Base-by-base conservation (phyloP, 805 yeast species). In the Torulaspora maleeae region DNA sequence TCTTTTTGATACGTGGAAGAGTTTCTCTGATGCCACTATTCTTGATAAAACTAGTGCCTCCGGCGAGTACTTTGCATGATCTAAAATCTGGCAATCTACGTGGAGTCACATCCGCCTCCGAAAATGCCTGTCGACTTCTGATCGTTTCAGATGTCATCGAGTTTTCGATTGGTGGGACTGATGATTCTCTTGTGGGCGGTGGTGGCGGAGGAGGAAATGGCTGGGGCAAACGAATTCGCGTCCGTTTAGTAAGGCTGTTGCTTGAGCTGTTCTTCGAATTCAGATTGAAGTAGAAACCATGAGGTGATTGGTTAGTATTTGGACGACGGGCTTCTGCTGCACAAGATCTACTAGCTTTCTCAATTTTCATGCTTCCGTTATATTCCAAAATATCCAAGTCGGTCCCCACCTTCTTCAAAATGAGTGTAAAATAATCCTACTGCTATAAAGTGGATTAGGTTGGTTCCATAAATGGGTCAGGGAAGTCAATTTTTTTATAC, bases 11-110 rank as follows among this genome's bases (percentile, higher is more conserved):
- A 10, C 32, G 37, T 9, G 36, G 43, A 19, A 48, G 36, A 1
- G 48, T 48, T 29, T 38, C 43, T 36, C 51, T 38, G 16, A 48
- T 38, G 15, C 43, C 51, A n/a, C 51, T 48, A 15, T 32, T 38
- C 32, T 39, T 45, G 11, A 37, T 36, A 6, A 30, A 38, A 13
- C 41, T 40, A 12, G 44, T 36, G 5, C 33, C 33, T 16, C 19
- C 25, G n/a, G 41, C 32, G 12, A 43, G 33, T 1, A 43, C 42
- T 34, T 33, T 11, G 38, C 36, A 24, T 11, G 44, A 32, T 28
- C 32, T 35, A 10, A 44, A 30, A 6, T 48, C 47, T 6, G 51
- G 46, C 15, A 44, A 29, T 19, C 40, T 33, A 27, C 48, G 48
- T 16, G 51, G 47, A 28, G 30, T 36, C 12, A 32, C 37, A 17